Percentiles rank a stretch among this genome's conserved stretches.
Evolutionary conservation across 202 grass and related monocot species (phyloP).

Genomic region (Tripidium arundinaceum): DNA sequence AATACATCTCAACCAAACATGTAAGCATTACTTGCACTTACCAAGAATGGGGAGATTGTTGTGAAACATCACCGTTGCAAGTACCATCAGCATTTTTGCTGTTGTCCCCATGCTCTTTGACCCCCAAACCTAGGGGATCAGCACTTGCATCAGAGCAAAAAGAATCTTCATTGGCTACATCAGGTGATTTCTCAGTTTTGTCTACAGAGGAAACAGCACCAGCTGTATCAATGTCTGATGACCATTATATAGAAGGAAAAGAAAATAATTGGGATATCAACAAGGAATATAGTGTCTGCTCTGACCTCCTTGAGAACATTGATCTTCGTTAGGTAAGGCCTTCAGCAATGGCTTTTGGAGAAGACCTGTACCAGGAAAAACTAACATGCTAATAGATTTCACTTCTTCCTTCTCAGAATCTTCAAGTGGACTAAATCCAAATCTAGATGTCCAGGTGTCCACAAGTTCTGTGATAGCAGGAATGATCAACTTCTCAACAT

Average conservation of each 20-base stretch:
- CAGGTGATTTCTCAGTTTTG: conserved; percentile 20
- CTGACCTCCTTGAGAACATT: conserved; percentile 49
- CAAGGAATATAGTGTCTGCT: conserved; percentile 22
- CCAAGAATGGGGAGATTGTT: conserved; percentile 19
- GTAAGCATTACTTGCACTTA: conserved; percentile 11
- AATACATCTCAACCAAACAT: conserved; percentile 6
- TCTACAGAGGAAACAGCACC: conserved; percentile 17
- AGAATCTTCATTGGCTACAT: conserved; percentile 30
- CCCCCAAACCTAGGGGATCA: conserved; percentile 26
- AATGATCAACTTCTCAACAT: conserved; percentile 88
- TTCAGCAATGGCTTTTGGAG: conserved; percentile 75
- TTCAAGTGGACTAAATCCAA: conserved; percentile 85
- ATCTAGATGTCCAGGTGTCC: conserved; percentile 81
- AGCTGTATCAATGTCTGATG: conserved; percentile 16
- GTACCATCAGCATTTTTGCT: conserved; percentile 24
- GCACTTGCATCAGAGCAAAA: conserved; percentile 29
- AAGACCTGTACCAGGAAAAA: conserved; percentile 91
- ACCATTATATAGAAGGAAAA: conserved; percentile 5
- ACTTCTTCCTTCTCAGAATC: conserved; percentile 65
- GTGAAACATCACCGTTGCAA: conserved; percentile 35
- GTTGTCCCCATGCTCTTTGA: conserved; percentile 27
- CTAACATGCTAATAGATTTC: conserved; percentile 73
- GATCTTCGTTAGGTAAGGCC: conserved; percentile 32
- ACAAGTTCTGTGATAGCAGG: conserved; percentile 87
- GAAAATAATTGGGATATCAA: conserved; percentile 2